A percentile compares a stretch with the other conserved stretches of the same genome.
phyloP scores from a whole-genome alignment of 805 yeast genomes.

The Sungouiella thailandica region DNA sequence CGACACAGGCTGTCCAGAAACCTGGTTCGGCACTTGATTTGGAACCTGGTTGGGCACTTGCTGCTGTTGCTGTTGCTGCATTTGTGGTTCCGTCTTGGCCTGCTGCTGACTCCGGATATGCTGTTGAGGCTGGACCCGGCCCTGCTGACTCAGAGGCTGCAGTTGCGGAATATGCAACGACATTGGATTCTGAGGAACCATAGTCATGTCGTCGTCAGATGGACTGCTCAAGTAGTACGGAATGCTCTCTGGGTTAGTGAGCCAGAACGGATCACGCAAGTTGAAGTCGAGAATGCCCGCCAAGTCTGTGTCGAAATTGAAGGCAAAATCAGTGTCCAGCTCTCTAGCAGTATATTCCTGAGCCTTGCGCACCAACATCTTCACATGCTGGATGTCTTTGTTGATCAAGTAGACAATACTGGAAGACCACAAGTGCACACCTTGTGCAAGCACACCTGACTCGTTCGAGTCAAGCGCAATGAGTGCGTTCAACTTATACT shows the following conservation, averaged over 20 bases:
- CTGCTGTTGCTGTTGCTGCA: no score
- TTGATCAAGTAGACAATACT: constrained; percentile 29
- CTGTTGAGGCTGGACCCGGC: no score
- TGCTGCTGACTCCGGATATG: no score
- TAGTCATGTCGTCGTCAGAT: constrained; percentile 4
- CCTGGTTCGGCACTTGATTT: no score
- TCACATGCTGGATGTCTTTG: constrained; percentile 26
- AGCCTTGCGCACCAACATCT: constrained; percentile 14
- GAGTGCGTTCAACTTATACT: constrained; percentile 17
- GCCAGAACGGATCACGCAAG: constrained; percentile 48
- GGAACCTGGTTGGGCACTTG: no score
- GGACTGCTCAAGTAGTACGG: constrained; percentile 26
- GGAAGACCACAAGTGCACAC: constrained; percentile 29
- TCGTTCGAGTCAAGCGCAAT: constrained; percentile 19
- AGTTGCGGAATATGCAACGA: no score
- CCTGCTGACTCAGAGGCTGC: no score
- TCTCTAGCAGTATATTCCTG: constrained; percentile 12
- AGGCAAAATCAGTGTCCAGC: constrained; percentile 1
- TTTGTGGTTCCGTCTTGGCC: no score
- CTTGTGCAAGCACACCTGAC: constrained; percentile 13
- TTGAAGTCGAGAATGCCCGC: constrained; percentile 15
- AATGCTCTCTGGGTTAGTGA: constrained; percentile 45
- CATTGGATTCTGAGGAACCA: no score
- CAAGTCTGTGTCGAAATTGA: constrained; percentile 5
- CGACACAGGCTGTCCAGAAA: no score